phyloP scores from a whole-genome alignment of 2,329 filamentous ascomycete genomes.

The Colletotrichum eremochloae region DNA sequence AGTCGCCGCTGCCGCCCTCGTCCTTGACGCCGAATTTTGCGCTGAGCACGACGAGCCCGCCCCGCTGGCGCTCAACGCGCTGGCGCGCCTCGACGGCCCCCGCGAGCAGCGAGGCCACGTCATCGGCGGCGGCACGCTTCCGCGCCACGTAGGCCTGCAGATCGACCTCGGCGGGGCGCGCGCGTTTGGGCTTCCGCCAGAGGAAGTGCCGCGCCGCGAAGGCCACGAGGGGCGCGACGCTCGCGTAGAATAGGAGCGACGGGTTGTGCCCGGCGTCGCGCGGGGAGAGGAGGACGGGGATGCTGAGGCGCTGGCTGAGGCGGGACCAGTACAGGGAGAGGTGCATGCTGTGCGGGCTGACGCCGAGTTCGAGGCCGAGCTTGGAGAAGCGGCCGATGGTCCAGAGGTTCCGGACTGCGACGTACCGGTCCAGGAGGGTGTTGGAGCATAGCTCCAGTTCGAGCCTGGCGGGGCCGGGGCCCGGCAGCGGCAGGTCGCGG shows the following conservation, averaged over 20 bases:
- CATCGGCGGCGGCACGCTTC: conserved; percentile 60
- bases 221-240: conserved; percentile 55
- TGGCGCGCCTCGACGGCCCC: conserved; percentile 56
- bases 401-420: conserved; percentile 60
- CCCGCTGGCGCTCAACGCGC: conserved; percentile 51
- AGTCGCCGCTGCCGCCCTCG: conserved; percentile 43
- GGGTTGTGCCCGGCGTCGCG: conserved; percentile 46
- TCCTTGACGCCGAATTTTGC: conserved; percentile 61
- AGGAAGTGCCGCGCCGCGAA: conserved; percentile 55
- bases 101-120: conserved; percentile 58
- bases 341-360: conserved; percentile 57
- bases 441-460: conserved; percentile 59
- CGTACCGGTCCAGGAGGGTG: conserved; percentile 52
- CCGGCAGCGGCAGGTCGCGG: conserved; percentile 50
- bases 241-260: conserved; percentile 54
- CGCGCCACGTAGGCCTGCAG: conserved; percentile 48
- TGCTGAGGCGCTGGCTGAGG: conserved; percentile 58
- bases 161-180: conserved; percentile 12
- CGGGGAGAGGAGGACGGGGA: conserved; percentile 58
- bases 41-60: conserved; percentile 62
- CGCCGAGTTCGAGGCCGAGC: conserved; percentile 59
- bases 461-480: conserved; percentile 49
- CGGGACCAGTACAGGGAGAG: conserved; percentile 63
- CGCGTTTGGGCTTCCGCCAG: conserved; percentile 34
- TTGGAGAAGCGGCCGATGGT: conserved; percentile 57